Conservation (phyloP, 1,284 basidiomycete genomes). For the Lentinula novae-zelandiae region DNA sequence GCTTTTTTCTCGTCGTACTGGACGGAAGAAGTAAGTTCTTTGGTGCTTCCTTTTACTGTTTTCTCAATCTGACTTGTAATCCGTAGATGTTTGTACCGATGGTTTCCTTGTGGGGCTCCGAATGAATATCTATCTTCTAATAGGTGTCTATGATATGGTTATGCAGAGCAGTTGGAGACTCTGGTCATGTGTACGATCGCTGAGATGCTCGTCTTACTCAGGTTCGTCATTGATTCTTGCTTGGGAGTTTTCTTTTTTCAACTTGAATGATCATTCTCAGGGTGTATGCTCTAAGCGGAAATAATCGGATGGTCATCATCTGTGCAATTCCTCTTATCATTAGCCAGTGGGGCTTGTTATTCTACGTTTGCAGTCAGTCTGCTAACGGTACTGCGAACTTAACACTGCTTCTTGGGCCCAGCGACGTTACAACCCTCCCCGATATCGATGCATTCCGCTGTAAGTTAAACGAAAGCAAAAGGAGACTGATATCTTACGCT, state of each 20-base stretch:
- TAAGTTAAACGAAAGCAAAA: not conserved
- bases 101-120: too few relatives aligned
- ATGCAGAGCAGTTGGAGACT: slow-evolving; percentile 19
- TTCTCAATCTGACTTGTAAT: not conserved
- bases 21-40: not conserved
- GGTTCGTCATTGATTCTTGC: slow-evolving; percentile 5
- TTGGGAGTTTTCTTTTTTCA: not conserved
- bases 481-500: not conserved
- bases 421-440: slow-evolving; percentile 8
- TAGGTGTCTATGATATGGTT: slow-evolving; percentile 18
- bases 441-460: slow-evolving; percentile 15
- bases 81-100: not conserved
- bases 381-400: slow-evolving; percentile 10
- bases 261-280: slow-evolving; percentile 2
- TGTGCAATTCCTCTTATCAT: slow-evolving; percentile 2
- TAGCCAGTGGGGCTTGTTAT: slow-evolving; percentile 11
- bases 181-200: slow-evolving; percentile 15
- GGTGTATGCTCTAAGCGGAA: slow-evolving; percentile 13
- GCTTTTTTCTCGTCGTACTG: not conserved
- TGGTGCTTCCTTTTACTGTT: not conserved
- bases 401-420: not conserved
- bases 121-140: not conserved
- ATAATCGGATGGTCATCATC: not conserved
- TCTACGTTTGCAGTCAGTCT: slow-evolving; percentile 15
- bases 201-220: slow-evolving; percentile 17